Evolutionary conservation across 1,284 basidiomycete species (phyloP), one percentile per base, ranked within the genome.

Genomic region (Leccinum fuscescens): DNA sequence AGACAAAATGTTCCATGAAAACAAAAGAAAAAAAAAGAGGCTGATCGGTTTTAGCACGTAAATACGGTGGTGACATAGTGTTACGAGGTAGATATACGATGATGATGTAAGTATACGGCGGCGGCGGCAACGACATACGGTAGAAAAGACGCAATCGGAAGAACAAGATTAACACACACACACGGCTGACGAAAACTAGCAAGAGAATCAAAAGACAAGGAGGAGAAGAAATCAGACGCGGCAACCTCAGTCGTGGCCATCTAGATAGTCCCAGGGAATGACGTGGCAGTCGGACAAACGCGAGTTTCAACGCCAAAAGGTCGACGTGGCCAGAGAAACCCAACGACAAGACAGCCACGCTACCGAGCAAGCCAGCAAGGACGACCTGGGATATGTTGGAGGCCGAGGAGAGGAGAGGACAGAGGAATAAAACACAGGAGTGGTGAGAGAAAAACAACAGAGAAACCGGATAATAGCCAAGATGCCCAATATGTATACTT

Each of bases 341-440:
- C 46, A 54, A 20, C 20, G 12, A 46, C 44, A 42, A 42, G 59
- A 59, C 60, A 22, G 55, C 64, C 54, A 60, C 64, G 58, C 27
- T 7, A 58, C 33, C 4, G 55, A 59, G 48, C 20, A 61, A 54
- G 42, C 49, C 33, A 52, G 49, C n/a, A 50, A 49, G 35, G 59
- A 53, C 72, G 73, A 68, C 71, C 73, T 69, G 56, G 60, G 71
- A 74, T 73, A 74, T 74, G 73, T 70, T 70, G 69, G 55, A 75
- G 71, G 68, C 61, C 69, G 70, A 62, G 53, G 48, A 64, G 44
- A 56, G 59, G 44, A 64, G 63, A 71, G 56, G 54, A 57, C 24
- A 56, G 44, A 51, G 49, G 54, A 56, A 54, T 35, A 58, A 62
- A 61, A 62, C 42, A 59, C 59, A 60, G 49, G 54, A 65, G 57